Conservation (phyloP, 2,329 filamentous ascomycete species). For the Aaosphaeria arxii region DNA sequence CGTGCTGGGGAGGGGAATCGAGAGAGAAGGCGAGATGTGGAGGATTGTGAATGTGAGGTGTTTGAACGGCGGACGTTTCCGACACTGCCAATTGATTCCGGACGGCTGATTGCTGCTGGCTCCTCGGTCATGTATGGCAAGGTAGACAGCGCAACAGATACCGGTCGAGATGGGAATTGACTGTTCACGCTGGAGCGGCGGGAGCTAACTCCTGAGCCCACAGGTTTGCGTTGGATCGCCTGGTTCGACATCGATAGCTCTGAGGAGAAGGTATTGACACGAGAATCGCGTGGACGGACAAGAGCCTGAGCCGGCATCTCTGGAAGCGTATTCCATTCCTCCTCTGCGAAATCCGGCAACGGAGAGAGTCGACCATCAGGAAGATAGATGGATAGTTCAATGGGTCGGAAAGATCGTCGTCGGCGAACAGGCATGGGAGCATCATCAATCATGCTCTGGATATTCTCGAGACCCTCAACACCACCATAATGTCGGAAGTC, state of each 20-base stretch:
- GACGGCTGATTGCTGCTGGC: conserved; percentile 9
- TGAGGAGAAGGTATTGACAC: conserved; percentile 24
- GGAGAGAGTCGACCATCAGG: conserved; percentile 35
- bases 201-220: conserved; percentile 19
- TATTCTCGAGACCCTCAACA: conserved; percentile 22
- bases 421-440: conserved; percentile 27
- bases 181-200: conserved; percentile 28
- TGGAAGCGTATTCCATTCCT: conserved; percentile 24
- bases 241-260: conserved; percentile 21
- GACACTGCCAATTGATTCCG: conserved; percentile 17
- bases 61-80: conserved; percentile 21
- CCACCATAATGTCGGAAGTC: conserved; percentile 36
- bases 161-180: conserved; percentile 13
- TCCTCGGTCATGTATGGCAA: conserved; percentile 24
- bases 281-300: conserved; percentile 27
- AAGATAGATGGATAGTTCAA: conserved; percentile 40
- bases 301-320: conserved; percentile 31
- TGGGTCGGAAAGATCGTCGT: conserved; percentile 34
- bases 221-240: conserved; percentile 31
- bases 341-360: conserved; percentile 35
- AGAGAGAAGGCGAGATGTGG: conserved; percentile 15
- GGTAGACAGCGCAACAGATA: conserved; percentile 14
- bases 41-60: conserved; percentile 21
- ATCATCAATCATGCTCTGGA: conserved; percentile 32
- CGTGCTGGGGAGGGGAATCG: conserved; percentile 32